Evolutionary conservation across 768 basidiomycete genomes (phyloP).

Genomic region (Termitomyces sp.): DNA sequence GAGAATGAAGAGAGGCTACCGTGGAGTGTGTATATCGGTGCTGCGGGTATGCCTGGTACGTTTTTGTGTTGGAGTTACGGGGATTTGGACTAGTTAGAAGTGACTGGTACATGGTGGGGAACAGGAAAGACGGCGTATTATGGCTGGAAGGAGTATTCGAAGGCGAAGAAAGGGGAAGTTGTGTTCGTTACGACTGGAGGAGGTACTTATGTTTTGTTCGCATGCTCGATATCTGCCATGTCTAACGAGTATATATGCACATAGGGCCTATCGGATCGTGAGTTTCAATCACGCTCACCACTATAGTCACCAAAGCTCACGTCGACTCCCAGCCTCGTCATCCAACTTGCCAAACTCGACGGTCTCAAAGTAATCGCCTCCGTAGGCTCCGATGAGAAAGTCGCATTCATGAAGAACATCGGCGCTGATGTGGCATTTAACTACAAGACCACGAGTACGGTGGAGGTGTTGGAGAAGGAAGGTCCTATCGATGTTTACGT

Average conservation of each 20-base stretch:
- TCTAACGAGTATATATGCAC: background rate
- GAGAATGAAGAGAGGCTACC: constrained; percentile 43
- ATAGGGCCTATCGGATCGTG: constrained; percentile 45
- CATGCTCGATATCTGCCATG: background rate
- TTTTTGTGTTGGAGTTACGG: too few relatives aligned
- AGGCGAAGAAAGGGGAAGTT: constrained; percentile 38
- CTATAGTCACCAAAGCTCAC: background rate
- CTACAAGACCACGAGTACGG: constrained; percentile 59
- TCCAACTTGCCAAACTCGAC: constrained; percentile 49
- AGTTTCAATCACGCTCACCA: background rate
- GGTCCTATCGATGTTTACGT: constrained; percentile 47
- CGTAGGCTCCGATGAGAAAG: constrained; percentile 73
- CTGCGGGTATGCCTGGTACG: constrained; percentile 56
- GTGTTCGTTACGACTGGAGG: constrained; percentile 40
- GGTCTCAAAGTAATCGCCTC: constrained; percentile 67
- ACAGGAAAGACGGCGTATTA: constrained; percentile 36
- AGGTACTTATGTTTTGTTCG: constrained; percentile 17
- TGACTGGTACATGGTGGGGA: background rate
- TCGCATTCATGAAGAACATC: constrained; percentile 53
- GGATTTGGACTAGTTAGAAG: background rate
- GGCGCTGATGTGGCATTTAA: constrained; percentile 73
- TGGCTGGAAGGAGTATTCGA: constrained; percentile 38
- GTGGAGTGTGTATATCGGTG: constrained; percentile 47
- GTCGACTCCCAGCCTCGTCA: constrained; percentile 32
- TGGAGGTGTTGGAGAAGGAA: constrained; percentile 49